A percentile compares a stretch with the other conserved stretches of the same genome.
phyloP scores from a whole-genome alignment of 768 basidiomycete genomes.

The Lentinula boryana region DNA sequence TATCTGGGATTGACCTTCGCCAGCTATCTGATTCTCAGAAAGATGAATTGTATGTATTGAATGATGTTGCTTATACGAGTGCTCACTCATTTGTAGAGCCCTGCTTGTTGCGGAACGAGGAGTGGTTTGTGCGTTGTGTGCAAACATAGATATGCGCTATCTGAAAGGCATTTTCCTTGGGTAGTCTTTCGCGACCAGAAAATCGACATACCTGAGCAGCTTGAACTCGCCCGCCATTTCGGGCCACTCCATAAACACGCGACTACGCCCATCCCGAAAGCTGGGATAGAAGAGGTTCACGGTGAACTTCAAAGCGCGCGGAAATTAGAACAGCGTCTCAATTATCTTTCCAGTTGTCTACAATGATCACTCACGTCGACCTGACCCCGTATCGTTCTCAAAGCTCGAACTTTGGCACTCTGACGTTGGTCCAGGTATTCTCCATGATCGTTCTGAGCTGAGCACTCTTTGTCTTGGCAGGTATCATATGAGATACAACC shows the following conservation, averaged over 20 bases:
- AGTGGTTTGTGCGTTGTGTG: conserved; percentile 55
- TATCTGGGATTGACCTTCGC: conserved; percentile 66
- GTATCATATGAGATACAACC: conserved; percentile 78
- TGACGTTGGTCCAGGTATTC: conserved; percentile 40
- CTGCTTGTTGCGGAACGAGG: conserved; percentile 71
- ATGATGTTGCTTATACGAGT: neutral
- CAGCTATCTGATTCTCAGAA: conserved; percentile 64
- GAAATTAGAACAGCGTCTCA: neutral
- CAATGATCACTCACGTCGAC: conserved; percentile 57
- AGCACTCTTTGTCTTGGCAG: conserved; percentile 13
- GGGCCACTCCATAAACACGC: conserved; percentile 81
- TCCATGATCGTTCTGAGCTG: neutral
- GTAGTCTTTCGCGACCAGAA: conserved; percentile 75
- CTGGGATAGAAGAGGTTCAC: conserved; percentile 73
- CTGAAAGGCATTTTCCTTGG: neutral
- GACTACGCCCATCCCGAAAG: conserved; percentile 71
- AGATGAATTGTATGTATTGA: conserved; percentile 61
- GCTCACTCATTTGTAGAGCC: conserved; percentile 35
- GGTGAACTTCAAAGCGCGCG: conserved; percentile 28
- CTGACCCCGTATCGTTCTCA: conserved; percentile 59
- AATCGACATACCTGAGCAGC: conserved; percentile 59
- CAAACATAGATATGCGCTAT: neutral
- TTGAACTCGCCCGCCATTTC: conserved; percentile 65
- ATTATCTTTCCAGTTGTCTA: conserved; percentile 50
- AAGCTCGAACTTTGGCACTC: conserved; percentile 79